Percentiles rank a stretch among this genome's conserved stretches.
phyloP scores from a whole-genome alignment of 2,329 filamentous ascomycete genomes.

The Colletotrichum filicis region DNA sequence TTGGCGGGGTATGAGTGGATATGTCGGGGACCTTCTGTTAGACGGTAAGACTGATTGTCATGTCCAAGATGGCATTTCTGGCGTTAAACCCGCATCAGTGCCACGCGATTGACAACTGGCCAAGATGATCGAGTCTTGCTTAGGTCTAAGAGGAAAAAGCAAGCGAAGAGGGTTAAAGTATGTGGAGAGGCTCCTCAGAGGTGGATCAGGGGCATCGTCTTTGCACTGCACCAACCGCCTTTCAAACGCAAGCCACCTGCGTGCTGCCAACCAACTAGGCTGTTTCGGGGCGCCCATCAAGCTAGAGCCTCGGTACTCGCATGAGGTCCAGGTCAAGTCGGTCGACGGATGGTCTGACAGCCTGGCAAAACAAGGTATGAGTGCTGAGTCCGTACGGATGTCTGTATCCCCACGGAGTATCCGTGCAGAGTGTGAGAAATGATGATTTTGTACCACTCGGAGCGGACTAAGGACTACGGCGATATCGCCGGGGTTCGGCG shows the following conservation, averaged over 20 bases:
- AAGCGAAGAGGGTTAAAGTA: conserved; percentile 18
- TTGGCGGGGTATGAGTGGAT: conserved; percentile 4
- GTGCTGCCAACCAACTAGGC: background rate
- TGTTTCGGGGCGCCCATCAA: background rate
- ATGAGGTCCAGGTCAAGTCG: background rate
- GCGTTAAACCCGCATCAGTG: background rate
- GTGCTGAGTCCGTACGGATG: background rate
- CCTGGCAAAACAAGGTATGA: background rate
- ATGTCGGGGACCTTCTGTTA: background rate
- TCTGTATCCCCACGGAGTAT: no score
- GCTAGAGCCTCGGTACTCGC: background rate
- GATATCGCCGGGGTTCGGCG: background rate
- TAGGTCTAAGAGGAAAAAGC: conserved; percentile 23
- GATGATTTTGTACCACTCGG: background rate
- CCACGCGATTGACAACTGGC: conserved; percentile 16
- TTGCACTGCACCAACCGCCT: background rate
- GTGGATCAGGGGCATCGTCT: conserved; percentile 15
- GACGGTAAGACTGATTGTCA: background rate
- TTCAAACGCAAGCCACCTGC: background rate
- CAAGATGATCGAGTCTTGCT: conserved; percentile 11
- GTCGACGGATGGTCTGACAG: background rate
- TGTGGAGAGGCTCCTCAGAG: conserved; percentile 6
- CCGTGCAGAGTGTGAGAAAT: background rate
- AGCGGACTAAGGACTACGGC: background rate
- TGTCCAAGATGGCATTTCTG: background rate